Conservation (phyloP, 2,329 filamentous ascomycete genomes). For the Cordyceps javanica region DNA sequence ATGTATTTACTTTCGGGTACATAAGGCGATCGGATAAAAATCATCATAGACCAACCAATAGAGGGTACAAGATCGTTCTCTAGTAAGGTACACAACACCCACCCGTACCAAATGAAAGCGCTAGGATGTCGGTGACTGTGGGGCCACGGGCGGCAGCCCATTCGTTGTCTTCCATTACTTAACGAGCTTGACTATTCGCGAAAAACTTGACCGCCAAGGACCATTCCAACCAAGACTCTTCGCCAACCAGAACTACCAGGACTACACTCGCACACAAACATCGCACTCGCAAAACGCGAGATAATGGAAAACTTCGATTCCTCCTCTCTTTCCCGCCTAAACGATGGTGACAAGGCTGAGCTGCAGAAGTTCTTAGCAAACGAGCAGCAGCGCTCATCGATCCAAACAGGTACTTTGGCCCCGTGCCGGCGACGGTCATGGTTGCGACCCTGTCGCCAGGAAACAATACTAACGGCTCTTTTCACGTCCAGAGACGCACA, state of each 20-base stretch:
- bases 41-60: neutral
- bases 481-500: constrained; percentile 41
- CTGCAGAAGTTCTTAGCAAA: constrained; percentile 79
- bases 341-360: constrained; percentile 77
- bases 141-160: no score
- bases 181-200: no score
- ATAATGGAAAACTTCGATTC: constrained; percentile 39
- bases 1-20: neutral
- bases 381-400: constrained; percentile 76
- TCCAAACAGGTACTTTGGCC: constrained; percentile 51
- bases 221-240: no score
- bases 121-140: no score
- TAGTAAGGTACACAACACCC: no score
- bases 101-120: no score
- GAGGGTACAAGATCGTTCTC: neutral
- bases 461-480: constrained; percentile 13
- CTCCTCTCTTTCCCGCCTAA: constrained; percentile 67
- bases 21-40: neutral
- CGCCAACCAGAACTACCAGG: neutral
- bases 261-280: neutral
- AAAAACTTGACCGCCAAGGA: neutral
- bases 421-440: constrained; percentile 11
- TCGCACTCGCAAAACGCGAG: neutral
- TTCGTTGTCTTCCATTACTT: no score
- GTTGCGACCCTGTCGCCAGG: neutral